Evolutionary conservation across 768 basidiomycete species (phyloP).

Genomic region (Lactarius sp.): DNA sequence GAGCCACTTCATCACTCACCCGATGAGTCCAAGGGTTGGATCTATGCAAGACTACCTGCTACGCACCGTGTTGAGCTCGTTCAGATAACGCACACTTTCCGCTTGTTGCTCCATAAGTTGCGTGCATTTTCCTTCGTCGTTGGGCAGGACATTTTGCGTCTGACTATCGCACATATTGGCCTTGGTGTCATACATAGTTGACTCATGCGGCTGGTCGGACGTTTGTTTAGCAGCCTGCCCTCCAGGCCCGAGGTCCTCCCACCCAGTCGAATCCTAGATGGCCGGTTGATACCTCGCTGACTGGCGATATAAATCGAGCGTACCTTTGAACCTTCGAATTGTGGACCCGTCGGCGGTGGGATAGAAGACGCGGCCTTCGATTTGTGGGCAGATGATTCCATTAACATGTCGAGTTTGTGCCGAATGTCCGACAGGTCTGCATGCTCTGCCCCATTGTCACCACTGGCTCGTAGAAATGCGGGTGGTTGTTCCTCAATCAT

Average conservation of each 20-base stretch:
- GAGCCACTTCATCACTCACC: slow-evolving; percentile 55
- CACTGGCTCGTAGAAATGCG: slow-evolving; percentile 21
- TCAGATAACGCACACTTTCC: slow-evolving; percentile 73
- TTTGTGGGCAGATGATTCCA: slow-evolving; percentile 26
- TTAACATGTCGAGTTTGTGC: slow-evolving; percentile 38
- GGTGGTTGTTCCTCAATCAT: slow-evolving; percentile 25
- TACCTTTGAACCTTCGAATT: neutral
- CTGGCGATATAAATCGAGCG: neutral
- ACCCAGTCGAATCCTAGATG: neutral
- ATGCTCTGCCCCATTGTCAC: slow-evolving; percentile 6
- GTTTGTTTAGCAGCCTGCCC: neutral
- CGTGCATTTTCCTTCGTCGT: slow-evolving; percentile 44
- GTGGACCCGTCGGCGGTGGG: neutral
- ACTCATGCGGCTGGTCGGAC: neutral
- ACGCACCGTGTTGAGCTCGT: slow-evolving; percentile 66
- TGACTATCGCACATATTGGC: slow-evolving; percentile 20
- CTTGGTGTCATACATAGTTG: neutral
- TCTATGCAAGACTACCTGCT: neutral
- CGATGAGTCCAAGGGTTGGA: neutral
- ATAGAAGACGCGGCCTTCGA: neutral
- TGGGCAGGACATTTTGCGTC: slow-evolving; percentile 44
- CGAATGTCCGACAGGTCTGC: slow-evolving; percentile 32
- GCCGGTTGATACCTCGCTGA: neutral
- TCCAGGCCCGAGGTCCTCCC: neutral
- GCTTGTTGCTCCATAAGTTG: slow-evolving; percentile 59